Percentiles rank a stretch among this genome's conserved stretches.
phyloP scores from a whole-genome alignment of 768 basidiomycete species.

The Epithele typhae region DNA sequence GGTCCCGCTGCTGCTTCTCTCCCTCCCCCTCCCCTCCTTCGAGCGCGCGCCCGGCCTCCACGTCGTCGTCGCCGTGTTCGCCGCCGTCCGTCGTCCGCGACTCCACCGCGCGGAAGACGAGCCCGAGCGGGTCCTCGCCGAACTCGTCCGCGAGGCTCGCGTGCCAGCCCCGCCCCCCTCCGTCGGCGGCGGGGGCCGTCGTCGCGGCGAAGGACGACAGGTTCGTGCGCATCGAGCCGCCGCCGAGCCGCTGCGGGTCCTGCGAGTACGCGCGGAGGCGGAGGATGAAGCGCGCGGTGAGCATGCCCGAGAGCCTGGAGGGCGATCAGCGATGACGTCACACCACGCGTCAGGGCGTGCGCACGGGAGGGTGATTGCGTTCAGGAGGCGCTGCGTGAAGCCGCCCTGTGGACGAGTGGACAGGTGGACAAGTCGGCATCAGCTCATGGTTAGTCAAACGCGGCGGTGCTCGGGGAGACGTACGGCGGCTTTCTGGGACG shows the following conservation, averaged over 20 bases:
- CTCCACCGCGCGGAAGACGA: not conserved
- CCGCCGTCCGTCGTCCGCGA: no score
- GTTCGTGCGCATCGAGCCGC: not conserved
- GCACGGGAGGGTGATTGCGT: slow-evolving; percentile 15
- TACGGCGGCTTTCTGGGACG: no score
- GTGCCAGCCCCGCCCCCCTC: not conserved
- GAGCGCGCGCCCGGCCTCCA: no score
- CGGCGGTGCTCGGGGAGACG: no score
- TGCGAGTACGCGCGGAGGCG: slow-evolving; percentile 6
- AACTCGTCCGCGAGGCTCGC: slow-evolving; percentile 4
- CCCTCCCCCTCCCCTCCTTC: no score
- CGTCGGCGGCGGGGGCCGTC: not conserved
- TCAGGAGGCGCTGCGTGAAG: slow-evolving; percentile 14
- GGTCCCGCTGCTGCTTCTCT: no score
- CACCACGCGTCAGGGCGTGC: not conserved
- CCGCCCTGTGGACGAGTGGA: no score
- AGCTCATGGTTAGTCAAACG: no score
- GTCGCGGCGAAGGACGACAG: not conserved
- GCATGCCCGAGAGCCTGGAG: slow-evolving; percentile 11
- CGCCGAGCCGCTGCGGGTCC: not conserved
- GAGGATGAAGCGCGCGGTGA: slow-evolving; percentile 16
- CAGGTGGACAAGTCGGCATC: no score
- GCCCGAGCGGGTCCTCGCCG: slow-evolving; percentile 5
- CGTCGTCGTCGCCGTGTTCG: no score
- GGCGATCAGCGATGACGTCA: not conserved